Evolutionary conservation across 208 protist genomes (phyloP).

Genomic region (Trypanosoma grayi): DNA sequence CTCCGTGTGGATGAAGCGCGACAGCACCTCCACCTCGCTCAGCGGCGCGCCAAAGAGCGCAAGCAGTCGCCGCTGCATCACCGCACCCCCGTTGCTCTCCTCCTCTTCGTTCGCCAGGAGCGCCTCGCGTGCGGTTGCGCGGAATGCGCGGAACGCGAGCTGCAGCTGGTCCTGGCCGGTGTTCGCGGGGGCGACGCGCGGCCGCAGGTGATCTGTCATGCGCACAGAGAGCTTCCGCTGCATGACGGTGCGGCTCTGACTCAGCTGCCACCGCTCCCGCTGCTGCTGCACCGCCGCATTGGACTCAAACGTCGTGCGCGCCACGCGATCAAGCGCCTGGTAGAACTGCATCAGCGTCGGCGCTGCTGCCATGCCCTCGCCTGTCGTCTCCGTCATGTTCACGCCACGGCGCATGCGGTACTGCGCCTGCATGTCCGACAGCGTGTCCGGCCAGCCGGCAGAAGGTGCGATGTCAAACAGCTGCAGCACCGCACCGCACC

Average conservation of each 20-base stretch:
- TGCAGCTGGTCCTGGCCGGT: constrained; percentile 24
- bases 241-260: constrained; percentile 21
- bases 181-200: constrained; percentile 35
- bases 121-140: background rate
- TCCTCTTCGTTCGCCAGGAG: constrained; percentile 7
- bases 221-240: constrained; percentile 18
- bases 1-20: constrained; percentile 19
- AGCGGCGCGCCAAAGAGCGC: constrained; percentile 47
- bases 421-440: constrained; percentile 25
- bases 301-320: constrained; percentile 11
- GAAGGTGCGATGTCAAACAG: constrained; percentile 41
- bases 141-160: constrained; percentile 16
- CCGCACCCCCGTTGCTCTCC: background rate
- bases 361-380: constrained; percentile 14
- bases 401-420: constrained; percentile 38
- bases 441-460: constrained; percentile 41
- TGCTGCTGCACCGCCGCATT: background rate
- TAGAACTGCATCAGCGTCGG: constrained; percentile 33
- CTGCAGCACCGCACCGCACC: constrained; percentile 56
- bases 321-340: constrained; percentile 32
- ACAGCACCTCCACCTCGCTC: constrained; percentile 25
- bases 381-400: constrained; percentile 17
- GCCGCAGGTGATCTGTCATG: constrained; percentile 31
- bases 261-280: constrained; percentile 22
- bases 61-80: constrained; percentile 23